Conservation (phyloP, 331 rosid genomes). For the Rosa hybrid region DNA sequence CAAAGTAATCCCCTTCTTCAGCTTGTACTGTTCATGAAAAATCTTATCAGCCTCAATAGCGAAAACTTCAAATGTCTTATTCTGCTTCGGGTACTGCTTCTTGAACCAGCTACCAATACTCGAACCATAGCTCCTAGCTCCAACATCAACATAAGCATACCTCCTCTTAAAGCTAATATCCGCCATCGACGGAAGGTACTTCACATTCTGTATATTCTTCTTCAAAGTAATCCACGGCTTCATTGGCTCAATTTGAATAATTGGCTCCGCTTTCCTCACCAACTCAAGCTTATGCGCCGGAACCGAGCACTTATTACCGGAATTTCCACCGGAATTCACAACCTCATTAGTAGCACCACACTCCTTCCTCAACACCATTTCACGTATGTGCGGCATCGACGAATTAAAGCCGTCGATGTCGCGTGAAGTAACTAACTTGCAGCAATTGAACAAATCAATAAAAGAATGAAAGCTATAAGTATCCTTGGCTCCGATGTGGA, state of each 20-base stretch:
- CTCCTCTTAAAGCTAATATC: slow-evolving; percentile 85
- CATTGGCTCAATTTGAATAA: slow-evolving; percentile 75
- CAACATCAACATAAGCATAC: slow-evolving; percentile 94
- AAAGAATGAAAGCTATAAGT: slow-evolving; percentile 91
- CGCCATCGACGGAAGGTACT: slow-evolving; percentile 74
- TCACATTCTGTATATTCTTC: slow-evolving; percentile 70
- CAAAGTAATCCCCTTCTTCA: slow-evolving; percentile 69
- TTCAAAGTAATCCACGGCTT: slow-evolving; percentile 96
- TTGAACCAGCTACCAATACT: slow-evolving; percentile 97
- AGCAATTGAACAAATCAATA: slow-evolving; percentile 77
- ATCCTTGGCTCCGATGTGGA: slow-evolving; percentile 75
- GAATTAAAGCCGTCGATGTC: slow-evolving; percentile 65
- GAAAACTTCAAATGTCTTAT: slow-evolving; percentile 82
- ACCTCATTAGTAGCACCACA: background rate
- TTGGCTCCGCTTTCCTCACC: slow-evolving; percentile 73
- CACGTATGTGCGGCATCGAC: slow-evolving; percentile 65
- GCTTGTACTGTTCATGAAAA: slow-evolving; percentile 74
- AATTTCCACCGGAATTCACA: slow-evolving; percentile 16
- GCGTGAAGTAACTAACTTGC: slow-evolving; percentile 60
- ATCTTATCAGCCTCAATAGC: slow-evolving; percentile 92
- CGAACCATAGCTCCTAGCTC: slow-evolving; percentile 95
- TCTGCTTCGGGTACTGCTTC: slow-evolving; percentile 97
- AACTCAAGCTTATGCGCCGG: slow-evolving; percentile 74
- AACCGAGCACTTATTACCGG: slow-evolving; percentile 57
- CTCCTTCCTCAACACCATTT: slow-evolving; percentile 72